Evolutionary conservation across 148 eudicot species (phyloP).

Genomic region (Rhododendron henanense): DNA sequence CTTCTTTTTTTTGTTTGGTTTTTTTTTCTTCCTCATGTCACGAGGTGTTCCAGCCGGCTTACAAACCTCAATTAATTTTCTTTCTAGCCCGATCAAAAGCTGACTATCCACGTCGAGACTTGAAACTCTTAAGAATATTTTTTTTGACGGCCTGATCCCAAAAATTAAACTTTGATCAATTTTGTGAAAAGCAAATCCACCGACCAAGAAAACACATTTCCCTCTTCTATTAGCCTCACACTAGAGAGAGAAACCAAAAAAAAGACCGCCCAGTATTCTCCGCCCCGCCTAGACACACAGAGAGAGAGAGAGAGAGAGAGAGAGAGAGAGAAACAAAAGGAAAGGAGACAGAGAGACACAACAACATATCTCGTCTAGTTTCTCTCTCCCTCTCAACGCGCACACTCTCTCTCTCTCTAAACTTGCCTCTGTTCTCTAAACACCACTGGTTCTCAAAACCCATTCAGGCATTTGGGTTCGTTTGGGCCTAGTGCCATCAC

Average conservation of each 20-base stretch:
- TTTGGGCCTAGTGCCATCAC: neutral
- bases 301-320: slow-evolving; percentile 4
- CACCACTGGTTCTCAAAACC: neutral
- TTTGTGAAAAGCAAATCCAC: neutral
- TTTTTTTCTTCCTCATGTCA: too few species aligned
- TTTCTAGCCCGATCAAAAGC: too few species aligned
- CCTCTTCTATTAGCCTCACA: neutral
- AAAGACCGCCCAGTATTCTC: neutral
- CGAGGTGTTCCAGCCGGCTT: too few species aligned
- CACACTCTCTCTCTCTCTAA: neutral
- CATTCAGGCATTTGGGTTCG: neutral
- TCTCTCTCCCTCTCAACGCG: neutral
- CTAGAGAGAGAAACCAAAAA: neutral
- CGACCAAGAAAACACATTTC: too few species aligned
- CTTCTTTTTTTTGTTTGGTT: neutral
- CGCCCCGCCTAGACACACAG: neutral
- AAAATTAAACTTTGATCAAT: too few species aligned
- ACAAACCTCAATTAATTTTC: too few species aligned
- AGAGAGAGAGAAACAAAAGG: neutral
- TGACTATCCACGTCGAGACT: neutral
- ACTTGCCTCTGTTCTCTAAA: neutral
- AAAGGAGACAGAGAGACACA: slow-evolving; percentile 4
- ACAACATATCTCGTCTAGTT: neutral
- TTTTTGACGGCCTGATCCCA: fast-evolving
- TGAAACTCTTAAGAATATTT: too few species aligned